Conservation (phyloP, 805 yeast genomes). For the Candida glaebosa region DNA sequence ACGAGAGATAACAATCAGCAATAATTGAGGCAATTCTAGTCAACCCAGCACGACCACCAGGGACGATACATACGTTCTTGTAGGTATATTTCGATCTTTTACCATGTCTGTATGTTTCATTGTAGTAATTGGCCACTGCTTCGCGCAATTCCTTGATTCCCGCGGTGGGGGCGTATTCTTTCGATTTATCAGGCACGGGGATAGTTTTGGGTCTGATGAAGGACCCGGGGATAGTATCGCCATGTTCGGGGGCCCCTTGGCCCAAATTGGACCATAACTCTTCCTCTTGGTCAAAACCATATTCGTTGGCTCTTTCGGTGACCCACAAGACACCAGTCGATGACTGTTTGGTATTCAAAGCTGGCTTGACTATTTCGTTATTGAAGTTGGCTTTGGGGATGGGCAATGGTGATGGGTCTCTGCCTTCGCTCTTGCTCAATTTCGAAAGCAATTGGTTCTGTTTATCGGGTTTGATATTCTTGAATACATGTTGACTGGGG, state of each 20-base stretch:
- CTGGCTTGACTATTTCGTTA: constrained; percentile 50
- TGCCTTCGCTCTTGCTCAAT: constrained; percentile 31
- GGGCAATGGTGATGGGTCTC: constrained; percentile 47
- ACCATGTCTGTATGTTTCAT: constrained; percentile 49
- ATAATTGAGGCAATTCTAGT: constrained; percentile 60
- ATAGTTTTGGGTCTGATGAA: constrained; percentile 49
- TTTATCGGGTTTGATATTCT: constrained; percentile 3
- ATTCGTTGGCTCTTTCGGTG: constrained; percentile 56
- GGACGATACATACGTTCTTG: constrained; percentile 60
- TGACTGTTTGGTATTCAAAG: constrained; percentile 54
- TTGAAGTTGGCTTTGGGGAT: constrained; percentile 45
- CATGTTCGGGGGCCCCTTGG: constrained; percentile 65
- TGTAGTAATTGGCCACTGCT: constrained; percentile 57
- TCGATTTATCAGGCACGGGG: constrained; percentile 44
- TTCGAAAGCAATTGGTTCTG: constrained; percentile 18
- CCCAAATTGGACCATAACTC: constrained; percentile 58
- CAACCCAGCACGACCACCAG: constrained; percentile 63
- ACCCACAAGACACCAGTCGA: constrained; percentile 66
- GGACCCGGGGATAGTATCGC: constrained; percentile 55
- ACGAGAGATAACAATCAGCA: constrained; percentile 55
- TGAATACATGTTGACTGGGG: constrained; percentile 13
- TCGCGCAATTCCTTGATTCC: constrained; percentile 52
- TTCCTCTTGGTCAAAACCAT: constrained; percentile 45
- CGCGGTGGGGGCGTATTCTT: constrained; percentile 60
- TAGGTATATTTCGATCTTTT: constrained; percentile 52